Evolutionary conservation across 495 filamentous ascomycete species (phyloP).

Genomic region (Penicillium cataractarum): DNA sequence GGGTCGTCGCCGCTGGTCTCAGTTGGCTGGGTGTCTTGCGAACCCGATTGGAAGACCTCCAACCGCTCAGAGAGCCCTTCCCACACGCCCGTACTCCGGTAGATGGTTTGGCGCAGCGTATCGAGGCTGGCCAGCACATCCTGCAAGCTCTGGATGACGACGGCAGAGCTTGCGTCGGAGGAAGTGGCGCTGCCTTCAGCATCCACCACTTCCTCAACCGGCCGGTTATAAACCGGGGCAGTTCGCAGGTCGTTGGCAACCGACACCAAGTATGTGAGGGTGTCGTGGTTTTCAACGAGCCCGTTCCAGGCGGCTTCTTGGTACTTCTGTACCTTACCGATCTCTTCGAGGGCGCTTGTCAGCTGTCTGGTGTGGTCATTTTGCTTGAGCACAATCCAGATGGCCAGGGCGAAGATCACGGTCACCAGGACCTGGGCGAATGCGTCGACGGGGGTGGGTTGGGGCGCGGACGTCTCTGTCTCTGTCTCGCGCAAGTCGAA

Average conservation of each 20-base stretch:
- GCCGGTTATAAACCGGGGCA: neutral
- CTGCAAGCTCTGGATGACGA: neutral
- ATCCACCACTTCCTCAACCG: neutral
- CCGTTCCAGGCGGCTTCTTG: neutral
- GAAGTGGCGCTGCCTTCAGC: neutral
- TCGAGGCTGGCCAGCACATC: slow-evolving; percentile 5
- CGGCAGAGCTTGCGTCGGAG: neutral
- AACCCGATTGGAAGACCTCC: neutral
- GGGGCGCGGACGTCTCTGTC: too few species aligned
- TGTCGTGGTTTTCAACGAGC: neutral
- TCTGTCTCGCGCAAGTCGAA: neutral
- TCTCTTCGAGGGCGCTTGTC: neutral
- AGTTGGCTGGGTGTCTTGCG: slow-evolving; percentile 5
- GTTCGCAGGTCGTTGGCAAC: neutral
- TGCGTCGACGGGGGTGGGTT: neutral
- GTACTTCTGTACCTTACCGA: neutral
- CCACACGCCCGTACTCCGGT: neutral
- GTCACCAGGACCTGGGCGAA: neutral
- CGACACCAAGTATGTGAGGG: neutral
- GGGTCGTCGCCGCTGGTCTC: neutral
- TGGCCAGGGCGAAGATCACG: neutral
- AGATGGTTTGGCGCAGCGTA: slow-evolving; percentile 1
- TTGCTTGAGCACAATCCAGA: neutral
- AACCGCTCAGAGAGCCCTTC: neutral
- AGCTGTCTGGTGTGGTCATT: neutral